These are phyloP conservation scores for Lipomyces yarrowii DNA, from an alignment of 1,139 yeast species.

Conservation along the genomic window DNA sequence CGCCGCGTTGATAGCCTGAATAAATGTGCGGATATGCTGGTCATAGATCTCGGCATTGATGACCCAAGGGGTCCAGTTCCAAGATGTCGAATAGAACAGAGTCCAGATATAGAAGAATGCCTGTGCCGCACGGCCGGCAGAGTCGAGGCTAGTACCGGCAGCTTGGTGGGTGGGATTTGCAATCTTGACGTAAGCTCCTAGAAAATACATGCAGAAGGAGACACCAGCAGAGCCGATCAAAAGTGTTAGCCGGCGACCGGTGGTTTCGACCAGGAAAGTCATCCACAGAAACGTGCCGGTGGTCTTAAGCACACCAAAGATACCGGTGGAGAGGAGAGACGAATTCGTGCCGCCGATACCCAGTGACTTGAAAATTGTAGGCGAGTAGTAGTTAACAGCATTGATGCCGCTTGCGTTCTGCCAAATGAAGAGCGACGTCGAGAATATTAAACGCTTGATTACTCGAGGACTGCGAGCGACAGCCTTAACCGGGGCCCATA, in stretches of 20 bases:
- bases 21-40: conserved; percentile 25
- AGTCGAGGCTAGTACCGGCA: conserved; percentile 7
- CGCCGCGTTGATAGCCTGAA: conserved; percentile 29
- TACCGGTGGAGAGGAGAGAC: conserved; percentile 58
- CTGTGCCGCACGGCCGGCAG: conserved; percentile 28
- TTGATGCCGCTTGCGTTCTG: conserved; percentile 40
- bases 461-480: conserved; percentile 6
- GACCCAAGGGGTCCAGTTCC: conserved; percentile 32
- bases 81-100: conserved; percentile 23
- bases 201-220: conserved; percentile 53
- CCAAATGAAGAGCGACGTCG: conserved; percentile 34
- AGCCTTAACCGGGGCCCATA: conserved; percentile 9
- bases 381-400: conserved; percentile 39
- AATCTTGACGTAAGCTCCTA: conserved; percentile 55
- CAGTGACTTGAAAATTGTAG: conserved; percentile 35
- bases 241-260: conserved; percentile 53
- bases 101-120: conserved; percentile 30
- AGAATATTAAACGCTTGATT: conserved; percentile 15
- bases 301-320: conserved; percentile 57
- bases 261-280: conserved; percentile 50
- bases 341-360: conserved; percentile 45
- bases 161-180: conserved; percentile 44
- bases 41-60: conserved; percentile 30
- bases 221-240: conserved; percentile 50
- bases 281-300: conserved; percentile 51